Percentiles rank a stretch among this genome's conserved stretches.
Evolutionary conservation across 2,329 filamentous ascomycete species (phyloP).

Genomic region (Nothophoma quercina): DNA sequence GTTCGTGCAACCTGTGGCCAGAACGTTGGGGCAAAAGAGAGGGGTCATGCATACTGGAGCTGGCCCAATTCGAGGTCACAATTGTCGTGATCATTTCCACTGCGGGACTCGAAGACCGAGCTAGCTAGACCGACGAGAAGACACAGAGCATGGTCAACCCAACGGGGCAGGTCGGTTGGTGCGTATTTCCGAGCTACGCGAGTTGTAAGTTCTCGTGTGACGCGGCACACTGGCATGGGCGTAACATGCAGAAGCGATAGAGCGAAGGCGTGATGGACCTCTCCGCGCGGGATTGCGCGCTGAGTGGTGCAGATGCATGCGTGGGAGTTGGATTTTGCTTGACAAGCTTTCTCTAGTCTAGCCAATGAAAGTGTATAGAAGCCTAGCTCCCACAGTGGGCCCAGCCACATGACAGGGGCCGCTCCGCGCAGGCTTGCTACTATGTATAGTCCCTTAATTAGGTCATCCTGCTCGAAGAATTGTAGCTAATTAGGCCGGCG

Average conservation of each 20-base stretch:
- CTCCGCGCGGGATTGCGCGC: slow-evolving; percentile 36
- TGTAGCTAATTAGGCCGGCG: slow-evolving; percentile 43
- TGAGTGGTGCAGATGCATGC: slow-evolving; percentile 40
- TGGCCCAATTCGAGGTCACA: slow-evolving; percentile 32
- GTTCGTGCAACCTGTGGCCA: slow-evolving; percentile 31
- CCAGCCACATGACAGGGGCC: slow-evolving; percentile 28
- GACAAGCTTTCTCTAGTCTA: slow-evolving; percentile 47
- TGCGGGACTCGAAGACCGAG: slow-evolving; percentile 33
- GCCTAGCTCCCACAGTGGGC: slow-evolving; percentile 29
- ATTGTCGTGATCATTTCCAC: slow-evolving; percentile 46
- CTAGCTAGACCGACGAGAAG: slow-evolving; percentile 33
- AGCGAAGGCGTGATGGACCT: slow-evolving; percentile 30
- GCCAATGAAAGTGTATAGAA: slow-evolving; percentile 39
- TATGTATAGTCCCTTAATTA: slow-evolving; percentile 48
- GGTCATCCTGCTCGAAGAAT: slow-evolving; percentile 21
- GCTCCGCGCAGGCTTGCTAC: slow-evolving; percentile 32
- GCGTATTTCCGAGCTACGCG: slow-evolving; percentile 36
- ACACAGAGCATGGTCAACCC: slow-evolving; percentile 31
- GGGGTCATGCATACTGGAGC: slow-evolving; percentile 28
- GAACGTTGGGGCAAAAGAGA: slow-evolving; percentile 25
- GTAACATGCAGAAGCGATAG: slow-evolving; percentile 44
- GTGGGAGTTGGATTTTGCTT: slow-evolving; percentile 42
- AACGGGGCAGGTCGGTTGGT: slow-evolving; percentile 45
- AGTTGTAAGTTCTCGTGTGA: slow-evolving; percentile 35
- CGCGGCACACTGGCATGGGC: slow-evolving; percentile 36